Evolutionary conservation across 208 protist species (phyloP), one percentile per base, ranked within the genome.

Genomic region (Vickermania spadyakhi): DNA sequence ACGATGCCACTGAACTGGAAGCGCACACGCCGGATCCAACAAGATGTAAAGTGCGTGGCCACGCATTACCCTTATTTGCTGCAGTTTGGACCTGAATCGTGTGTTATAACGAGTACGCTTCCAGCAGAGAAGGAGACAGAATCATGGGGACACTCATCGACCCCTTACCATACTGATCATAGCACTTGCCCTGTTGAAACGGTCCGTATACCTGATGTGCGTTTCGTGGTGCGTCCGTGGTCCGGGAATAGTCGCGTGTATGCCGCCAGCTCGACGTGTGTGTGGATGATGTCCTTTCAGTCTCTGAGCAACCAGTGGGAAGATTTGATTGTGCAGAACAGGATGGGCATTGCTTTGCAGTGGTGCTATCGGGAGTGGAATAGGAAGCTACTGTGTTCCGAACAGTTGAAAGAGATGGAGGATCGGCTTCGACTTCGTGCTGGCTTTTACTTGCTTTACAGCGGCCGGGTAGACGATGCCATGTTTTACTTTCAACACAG

Each of bases 371-470:
- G 87, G n/a, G 59, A 91, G 52, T 63, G 74, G 3, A 70, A 62
- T 30, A 72, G 81, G 30, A 66, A 69, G 30, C 50, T 61, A 26
- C 62, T 58, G 2, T 56, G n/a, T 1, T 26, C 42, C 56, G 52
- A 2, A 26, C 65, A 75, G 45, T 65, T 79, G 11, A 53, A 64
- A 26, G 60, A 30, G 11, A 53, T 94, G 36, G 75, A 89, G 52
- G 41, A 70, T 51, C 80, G 89, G 54, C 56, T 94, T 31, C 73
- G 84, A 54, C 64, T 78, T 53, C 89, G 83, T 76, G 74, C 73
- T 18, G 83, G 81, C 31, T 91, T 86, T 67, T 66, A 74, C 1
- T 67, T 77, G 49, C 62, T 94, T 28, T 73, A 78, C 51, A 71
- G 69, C 18, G 71, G 72, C 26, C 64, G 71, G 2, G 60, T 79